These are phyloP conservation scores for Lactarius sanguifluus DNA, from an alignment of 768 basidiomycete genomes.

Conservation along the genomic window DNA sequence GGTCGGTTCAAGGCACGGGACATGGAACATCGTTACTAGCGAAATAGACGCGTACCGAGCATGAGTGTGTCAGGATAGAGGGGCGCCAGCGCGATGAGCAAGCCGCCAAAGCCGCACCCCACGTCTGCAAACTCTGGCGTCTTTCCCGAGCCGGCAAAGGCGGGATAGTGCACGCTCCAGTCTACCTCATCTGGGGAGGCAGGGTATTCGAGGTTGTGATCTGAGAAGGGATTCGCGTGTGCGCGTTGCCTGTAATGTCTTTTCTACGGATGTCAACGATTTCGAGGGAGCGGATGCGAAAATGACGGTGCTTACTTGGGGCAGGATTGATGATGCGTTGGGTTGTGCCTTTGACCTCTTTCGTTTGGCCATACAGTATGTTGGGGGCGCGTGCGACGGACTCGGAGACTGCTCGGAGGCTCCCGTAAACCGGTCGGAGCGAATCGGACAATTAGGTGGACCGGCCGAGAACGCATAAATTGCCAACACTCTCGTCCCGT, in stretches of 20 bases:
- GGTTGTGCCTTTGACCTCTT: constrained; percentile 31
- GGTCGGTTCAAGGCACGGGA: constrained; percentile 7
- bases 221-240: constrained; percentile 85
- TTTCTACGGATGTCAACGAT: constrained; percentile 50
- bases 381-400: too few relatives aligned
- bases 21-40: background rate
- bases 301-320: constrained; percentile 34
- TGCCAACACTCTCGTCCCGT: background rate
- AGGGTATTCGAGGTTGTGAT: constrained; percentile 88
- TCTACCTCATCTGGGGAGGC: constrained; percentile 70
- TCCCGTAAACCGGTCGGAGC: constrained; percentile 12
- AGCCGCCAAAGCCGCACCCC: constrained; percentile 96
- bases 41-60: constrained; percentile 64
- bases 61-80: constrained; percentile 90
- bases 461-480: constrained; percentile 1
- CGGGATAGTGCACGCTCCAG: constrained; percentile 83
- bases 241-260: constrained; percentile 81
- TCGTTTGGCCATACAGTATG: constrained; percentile 33
- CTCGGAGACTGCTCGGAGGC: too few relatives aligned
- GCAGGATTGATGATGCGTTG: constrained; percentile 33
- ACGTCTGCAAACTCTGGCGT: constrained; percentile 93
- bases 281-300: constrained; percentile 14
- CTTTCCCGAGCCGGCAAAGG: constrained; percentile 56
- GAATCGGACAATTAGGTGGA: constrained; percentile 3
- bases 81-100: constrained; percentile 85